A percentile compares a stretch with the other conserved stretches of the same genome.
These are phyloP conservation scores for Aspergillus sp. DNA, from an alignment of 2,329 filamentous ascomycete genomes.

Conservation along the genomic window DNA sequence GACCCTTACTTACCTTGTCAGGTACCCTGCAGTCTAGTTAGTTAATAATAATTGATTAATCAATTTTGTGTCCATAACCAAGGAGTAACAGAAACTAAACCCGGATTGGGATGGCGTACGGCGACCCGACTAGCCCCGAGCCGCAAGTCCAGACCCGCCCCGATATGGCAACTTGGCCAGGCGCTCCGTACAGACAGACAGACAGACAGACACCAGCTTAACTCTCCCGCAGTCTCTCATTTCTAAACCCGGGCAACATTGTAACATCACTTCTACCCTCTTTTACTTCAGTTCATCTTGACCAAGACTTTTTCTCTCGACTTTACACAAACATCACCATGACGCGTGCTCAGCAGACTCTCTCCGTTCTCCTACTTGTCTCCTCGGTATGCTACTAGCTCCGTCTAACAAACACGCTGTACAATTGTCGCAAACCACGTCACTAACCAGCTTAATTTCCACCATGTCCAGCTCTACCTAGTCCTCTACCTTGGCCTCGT, in stretches of 20 bases:
- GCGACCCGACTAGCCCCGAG: background rate
- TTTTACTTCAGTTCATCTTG: background rate
- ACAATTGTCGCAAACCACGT: background rate
- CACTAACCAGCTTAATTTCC: conserved; percentile 16
- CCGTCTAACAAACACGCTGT: background rate
- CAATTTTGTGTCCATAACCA: background rate
- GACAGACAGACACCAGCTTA: background rate
- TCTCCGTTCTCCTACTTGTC: conserved; percentile 83
- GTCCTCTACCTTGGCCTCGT: conserved; percentile 81
- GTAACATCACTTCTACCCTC: background rate
- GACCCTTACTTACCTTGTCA: no score
- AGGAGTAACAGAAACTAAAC: background rate
- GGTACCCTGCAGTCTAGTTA: no score
- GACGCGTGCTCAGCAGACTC: conserved; percentile 92
- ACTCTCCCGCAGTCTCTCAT: conserved; percentile 3
- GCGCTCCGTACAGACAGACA: background rate
- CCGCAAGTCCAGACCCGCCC: background rate
- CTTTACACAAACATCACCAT: conserved; percentile 56
- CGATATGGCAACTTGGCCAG: background rate
- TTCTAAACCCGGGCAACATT: background rate
- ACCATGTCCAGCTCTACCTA: conserved; percentile 72
- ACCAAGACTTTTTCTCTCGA: background rate
- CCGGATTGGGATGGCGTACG: background rate
- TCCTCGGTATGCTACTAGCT: conserved; percentile 69
- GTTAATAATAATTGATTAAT: no score